Conservation (phyloP, 2,329 filamentous ascomycete genomes). For the Periconia sp. region DNA sequence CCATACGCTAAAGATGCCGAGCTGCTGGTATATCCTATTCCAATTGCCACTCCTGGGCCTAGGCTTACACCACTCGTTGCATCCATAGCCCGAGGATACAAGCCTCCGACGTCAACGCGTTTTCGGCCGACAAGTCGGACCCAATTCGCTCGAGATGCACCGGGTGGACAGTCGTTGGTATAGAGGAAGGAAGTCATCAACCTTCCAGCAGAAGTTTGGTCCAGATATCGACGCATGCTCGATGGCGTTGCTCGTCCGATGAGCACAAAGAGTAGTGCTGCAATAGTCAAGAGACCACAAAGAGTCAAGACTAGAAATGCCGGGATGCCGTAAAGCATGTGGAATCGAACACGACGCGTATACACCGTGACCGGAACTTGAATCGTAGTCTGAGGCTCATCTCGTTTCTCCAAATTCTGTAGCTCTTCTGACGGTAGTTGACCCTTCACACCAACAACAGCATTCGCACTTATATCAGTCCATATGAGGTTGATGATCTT, state of each 20-base stretch:
- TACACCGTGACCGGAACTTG: constrained; percentile 31
- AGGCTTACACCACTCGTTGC: no score
- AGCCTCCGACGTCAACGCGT: constrained; percentile 10
- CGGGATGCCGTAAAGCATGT: constrained; percentile 41
- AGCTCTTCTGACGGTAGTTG: constrained; percentile 7
- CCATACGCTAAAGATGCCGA: constrained; percentile 2
- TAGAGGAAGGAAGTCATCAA: constrained; percentile 16
- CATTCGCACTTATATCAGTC: constrained; percentile 53
- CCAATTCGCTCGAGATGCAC: constrained; percentile 9
- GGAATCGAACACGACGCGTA: constrained; percentile 38
- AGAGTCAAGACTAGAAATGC: constrained; percentile 25
- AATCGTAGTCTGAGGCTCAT: constrained; percentile 2
- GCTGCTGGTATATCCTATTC: no score
- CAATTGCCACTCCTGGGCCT: no score
- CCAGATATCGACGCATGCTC: constrained; percentile 12
- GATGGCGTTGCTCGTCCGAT: constrained; percentile 12
- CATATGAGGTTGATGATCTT: constrained; percentile 52
- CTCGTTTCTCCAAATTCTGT: constrained; percentile 12
- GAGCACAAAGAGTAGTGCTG: constrained; percentile 7
- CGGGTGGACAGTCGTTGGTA: constrained; percentile 14
- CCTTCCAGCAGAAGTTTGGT: constrained; percentile 17
- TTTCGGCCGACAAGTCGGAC: constrained; percentile 10
- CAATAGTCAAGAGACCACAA: constrained; percentile 2
- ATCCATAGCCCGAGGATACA: constrained; percentile 8
- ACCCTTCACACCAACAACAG: constrained; percentile 48